phyloP scores from a whole-genome alignment of 257 asterid genomes.

The Primulina tabacum region DNA sequence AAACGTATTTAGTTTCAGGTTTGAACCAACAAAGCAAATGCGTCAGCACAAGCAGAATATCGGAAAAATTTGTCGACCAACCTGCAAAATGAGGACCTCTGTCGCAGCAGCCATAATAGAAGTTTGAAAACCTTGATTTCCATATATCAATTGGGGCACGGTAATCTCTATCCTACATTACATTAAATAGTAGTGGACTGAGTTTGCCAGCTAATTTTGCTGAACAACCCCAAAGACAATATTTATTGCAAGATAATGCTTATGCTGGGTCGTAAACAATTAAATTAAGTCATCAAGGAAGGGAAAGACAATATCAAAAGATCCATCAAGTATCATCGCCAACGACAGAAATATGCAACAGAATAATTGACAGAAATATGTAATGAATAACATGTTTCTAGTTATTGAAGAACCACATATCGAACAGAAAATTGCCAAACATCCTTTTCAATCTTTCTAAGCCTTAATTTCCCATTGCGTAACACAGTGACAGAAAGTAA shows the following conservation, averaged over 20 bases:
- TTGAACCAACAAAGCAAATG: constrained; percentile 21
- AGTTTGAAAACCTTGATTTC: constrained; percentile 75
- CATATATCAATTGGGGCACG: constrained; percentile 80
- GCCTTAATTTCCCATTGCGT: constrained; percentile 1
- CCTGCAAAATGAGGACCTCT: constrained; percentile 67
- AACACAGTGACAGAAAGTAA: not conserved
- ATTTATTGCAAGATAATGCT: not conserved
- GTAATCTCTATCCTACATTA: constrained; percentile 54
- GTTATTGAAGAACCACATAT: not conserved
- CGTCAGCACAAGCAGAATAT: constrained; percentile 11
- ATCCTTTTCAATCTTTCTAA: constrained; percentile 6
- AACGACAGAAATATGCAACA: not conserved
- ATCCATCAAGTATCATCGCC: not conserved
- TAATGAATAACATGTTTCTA: not conserved
- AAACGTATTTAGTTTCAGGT: not conserved
- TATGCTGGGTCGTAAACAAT: not conserved
- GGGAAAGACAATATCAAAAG: not conserved
- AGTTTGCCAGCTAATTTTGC: constrained; percentile 11
- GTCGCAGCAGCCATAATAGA: constrained; percentile 83
- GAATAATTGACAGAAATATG: constrained; percentile 4
- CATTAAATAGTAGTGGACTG: constrained; percentile 24
- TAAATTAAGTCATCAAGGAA: not conserved
- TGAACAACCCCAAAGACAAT: not conserved
- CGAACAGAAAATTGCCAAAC: not conserved
- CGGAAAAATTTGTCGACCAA: constrained; percentile 36